Percentiles rank a stretch among this genome's conserved stretches.
These are phyloP conservation scores for Fonsecaea monophora DNA, from an alignment of 2,329 filamentous ascomycete genomes.

Conservation along the genomic window DNA sequence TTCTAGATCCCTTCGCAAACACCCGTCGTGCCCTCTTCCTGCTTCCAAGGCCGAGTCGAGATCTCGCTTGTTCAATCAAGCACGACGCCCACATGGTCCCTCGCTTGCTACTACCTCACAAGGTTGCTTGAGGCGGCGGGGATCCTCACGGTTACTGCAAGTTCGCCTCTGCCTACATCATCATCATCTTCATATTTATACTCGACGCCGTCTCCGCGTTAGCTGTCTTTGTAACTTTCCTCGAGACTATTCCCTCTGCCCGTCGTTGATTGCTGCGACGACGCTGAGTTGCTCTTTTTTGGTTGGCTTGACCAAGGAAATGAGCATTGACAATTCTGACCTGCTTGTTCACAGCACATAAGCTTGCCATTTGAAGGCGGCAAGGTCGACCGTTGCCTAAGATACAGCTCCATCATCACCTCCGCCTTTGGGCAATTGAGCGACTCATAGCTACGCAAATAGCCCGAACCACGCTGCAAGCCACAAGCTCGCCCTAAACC, in stretches of 20 bases:
- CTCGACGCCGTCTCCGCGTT: not conserved
- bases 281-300: not conserved
- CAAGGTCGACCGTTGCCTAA: not conserved
- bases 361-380: not conserved
- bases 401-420: not conserved
- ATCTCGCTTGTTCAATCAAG: constrained; percentile 18
- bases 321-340: not conserved
- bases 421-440: not conserved
- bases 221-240: not conserved
- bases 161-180: not conserved
- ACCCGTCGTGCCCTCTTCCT: constrained; percentile 3
- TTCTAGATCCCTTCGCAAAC: not conserved
- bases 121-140: constrained; percentile 1
- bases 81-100: constrained; percentile 6
- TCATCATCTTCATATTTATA: constrained; percentile 3
- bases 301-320: not conserved
- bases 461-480: constrained; percentile 13
- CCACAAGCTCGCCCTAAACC: constrained; percentile 12
- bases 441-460: not conserved
- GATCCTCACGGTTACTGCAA: not conserved
- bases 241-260: not conserved
- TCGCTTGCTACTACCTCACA: constrained; percentile 15
- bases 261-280: not conserved
- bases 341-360: not conserved
- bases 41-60: constrained; percentile 4